A percentile compares a stretch with the other conserved stretches of the same genome.
phyloP scores from a whole-genome alignment of 2,329 filamentous ascomycete species.

The Paecilomyces variotii region DNA sequence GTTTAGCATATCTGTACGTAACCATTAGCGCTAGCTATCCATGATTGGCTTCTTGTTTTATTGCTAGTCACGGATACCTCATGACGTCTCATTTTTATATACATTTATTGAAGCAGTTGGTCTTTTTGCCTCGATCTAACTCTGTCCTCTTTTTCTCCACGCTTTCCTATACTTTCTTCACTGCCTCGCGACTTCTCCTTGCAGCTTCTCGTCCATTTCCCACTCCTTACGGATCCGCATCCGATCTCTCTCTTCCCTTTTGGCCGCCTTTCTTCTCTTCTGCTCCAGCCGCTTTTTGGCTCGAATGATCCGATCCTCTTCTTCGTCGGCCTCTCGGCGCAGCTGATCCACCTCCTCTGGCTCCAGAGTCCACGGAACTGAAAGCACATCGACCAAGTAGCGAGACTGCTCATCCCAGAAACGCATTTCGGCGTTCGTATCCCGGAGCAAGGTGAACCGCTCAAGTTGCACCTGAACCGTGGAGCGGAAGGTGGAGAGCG shows the following conservation, averaged over 20 bases:
- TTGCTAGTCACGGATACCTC: background rate
- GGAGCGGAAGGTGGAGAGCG: constrained; percentile 43
- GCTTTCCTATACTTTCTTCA: constrained; percentile 10
- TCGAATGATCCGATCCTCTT: constrained; percentile 30
- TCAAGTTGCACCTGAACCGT: constrained; percentile 48
- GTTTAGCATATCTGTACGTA: background rate
- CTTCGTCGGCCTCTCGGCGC: constrained; percentile 31
- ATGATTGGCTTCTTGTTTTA: background rate
- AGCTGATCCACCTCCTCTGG: constrained; percentile 37
- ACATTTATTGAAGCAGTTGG: constrained; percentile 2
- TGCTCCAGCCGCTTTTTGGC: constrained; percentile 25
- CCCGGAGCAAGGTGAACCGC: constrained; percentile 40
- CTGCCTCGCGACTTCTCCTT: constrained; percentile 25
- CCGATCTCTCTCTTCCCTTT: constrained; percentile 24
- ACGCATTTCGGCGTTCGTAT: constrained; percentile 47
- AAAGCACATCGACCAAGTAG: constrained; percentile 44
- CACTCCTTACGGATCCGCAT: constrained; percentile 18
- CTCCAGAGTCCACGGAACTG: constrained; percentile 46
- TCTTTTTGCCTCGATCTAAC: constrained; percentile 5
- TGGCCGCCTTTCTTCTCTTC: constrained; percentile 15
- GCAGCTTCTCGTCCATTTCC: constrained; percentile 34
- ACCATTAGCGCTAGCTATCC: background rate
- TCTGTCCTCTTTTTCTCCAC: constrained; percentile 4
- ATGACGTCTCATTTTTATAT: background rate
- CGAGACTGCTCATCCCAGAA: constrained; percentile 45